phyloP scores from a whole-genome alignment of 352 stramenopile genomes.

The Phytophthora hibernalis region DNA sequence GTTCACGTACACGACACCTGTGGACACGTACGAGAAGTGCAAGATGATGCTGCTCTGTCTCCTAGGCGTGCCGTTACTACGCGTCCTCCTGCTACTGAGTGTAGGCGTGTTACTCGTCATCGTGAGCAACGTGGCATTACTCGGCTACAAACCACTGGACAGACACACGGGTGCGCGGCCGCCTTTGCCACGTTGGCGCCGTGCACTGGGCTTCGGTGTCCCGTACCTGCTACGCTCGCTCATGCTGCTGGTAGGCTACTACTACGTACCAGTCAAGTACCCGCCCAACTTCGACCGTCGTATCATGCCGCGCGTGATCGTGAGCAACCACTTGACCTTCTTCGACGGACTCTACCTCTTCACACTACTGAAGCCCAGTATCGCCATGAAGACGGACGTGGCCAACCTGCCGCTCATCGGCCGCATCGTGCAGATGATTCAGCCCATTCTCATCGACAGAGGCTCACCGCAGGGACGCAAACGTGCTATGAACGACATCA shows the following conservation, averaged over 20 bases:
- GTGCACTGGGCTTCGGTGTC: slow-evolving; percentile 39
- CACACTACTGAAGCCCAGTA: slow-evolving; percentile 59
- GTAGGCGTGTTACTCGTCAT: slow-evolving; percentile 44
- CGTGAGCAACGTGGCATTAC: slow-evolving; percentile 53
- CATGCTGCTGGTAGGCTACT: slow-evolving; percentile 71
- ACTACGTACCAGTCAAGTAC: slow-evolving; percentile 65
- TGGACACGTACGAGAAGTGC: slow-evolving; percentile 61
- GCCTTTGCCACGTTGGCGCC: slow-evolving; percentile 54
- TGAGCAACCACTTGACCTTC: slow-evolving; percentile 80
- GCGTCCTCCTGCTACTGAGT: slow-evolving; percentile 50
- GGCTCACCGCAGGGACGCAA: slow-evolving; percentile 55
- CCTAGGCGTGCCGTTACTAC: slow-evolving; percentile 63
- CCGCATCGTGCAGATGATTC: slow-evolving; percentile 61
- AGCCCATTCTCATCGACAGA: slow-evolving; percentile 75
- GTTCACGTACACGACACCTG: slow-evolving; percentile 65
- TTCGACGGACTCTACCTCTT: slow-evolving; percentile 73
- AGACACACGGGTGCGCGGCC: slow-evolving; percentile 30
- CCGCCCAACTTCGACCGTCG: slow-evolving; percentile 39
- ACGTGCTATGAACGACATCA: slow-evolving; percentile 69
- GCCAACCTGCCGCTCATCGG: slow-evolving; percentile 61
- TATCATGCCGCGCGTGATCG: slow-evolving; percentile 52
- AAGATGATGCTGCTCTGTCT: slow-evolving; percentile 69
- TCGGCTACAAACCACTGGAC: slow-evolving; percentile 61
- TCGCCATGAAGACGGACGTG: slow-evolving; percentile 81
- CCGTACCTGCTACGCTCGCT: slow-evolving; percentile 53